Percentiles rank a stretch among this genome's conserved stretches.
These are phyloP conservation scores for Diaporthe caulivora DNA, from an alignment of 2,329 filamentous ascomycete genomes.

Conservation along the genomic window DNA sequence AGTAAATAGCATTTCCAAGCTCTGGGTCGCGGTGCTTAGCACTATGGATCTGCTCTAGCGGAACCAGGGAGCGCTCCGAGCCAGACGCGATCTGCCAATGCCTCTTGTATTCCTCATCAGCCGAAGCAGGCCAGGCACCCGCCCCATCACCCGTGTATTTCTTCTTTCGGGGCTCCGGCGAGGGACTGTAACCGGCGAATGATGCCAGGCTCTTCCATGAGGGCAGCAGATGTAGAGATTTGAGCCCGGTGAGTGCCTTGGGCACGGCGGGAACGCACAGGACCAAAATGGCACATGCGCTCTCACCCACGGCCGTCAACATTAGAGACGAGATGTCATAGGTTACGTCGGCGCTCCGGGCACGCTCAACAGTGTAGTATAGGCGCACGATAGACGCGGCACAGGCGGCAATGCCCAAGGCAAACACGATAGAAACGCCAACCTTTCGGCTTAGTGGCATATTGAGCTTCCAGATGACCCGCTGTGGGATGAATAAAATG, in stretches of 20 bases:
- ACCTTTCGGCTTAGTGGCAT: neutral
- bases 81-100: neutral
- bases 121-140: neutral
- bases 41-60: neutral
- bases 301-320: neutral
- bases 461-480: conserved; percentile 16
- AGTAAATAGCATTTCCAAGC: neutral
- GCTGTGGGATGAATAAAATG: neutral
- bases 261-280: neutral
- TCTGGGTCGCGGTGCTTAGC: neutral
- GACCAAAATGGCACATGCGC: neutral
- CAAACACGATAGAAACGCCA: neutral
- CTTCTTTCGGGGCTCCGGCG: neutral
- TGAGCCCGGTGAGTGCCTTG: neutral
- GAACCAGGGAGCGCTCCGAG: neutral
- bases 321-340: neutral
- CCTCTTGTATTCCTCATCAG: neutral
- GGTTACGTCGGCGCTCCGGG: neutral
- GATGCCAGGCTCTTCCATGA: neutral
- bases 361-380: too few species aligned
- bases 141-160: too few species aligned
- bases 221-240: neutral
- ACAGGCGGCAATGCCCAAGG: neutral
- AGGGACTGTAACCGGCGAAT: neutral
- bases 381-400: neutral